Conservation (phyloP, 495 filamentous ascomycete genomes). For the Venustampulla echinocandica region DNA sequence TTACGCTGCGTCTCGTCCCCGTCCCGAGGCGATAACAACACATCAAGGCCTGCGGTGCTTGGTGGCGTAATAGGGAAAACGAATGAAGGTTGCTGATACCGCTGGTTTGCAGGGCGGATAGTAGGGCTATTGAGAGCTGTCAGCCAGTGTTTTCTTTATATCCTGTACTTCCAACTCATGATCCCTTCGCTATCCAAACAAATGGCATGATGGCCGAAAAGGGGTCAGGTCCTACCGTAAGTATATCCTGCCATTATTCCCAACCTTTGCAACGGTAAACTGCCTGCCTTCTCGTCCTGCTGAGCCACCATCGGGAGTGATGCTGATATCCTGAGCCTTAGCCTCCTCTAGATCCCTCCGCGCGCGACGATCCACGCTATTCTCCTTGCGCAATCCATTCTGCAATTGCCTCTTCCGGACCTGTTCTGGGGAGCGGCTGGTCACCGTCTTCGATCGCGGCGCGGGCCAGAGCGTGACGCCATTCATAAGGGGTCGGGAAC, state of each 20-base stretch:
- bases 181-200: not conserved
- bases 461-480: constrained; percentile 13
- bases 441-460: constrained; percentile 12
- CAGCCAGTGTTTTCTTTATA: constrained; percentile 5
- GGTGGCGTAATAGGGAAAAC: constrained; percentile 50
- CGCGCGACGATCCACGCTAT: constrained; percentile 18
- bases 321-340: constrained; percentile 38
- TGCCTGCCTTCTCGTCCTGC: constrained; percentile 58
- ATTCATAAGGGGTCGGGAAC: constrained; percentile 4
- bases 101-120: constrained; percentile 46
- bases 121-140: constrained; percentile 43
- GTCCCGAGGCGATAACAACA: constrained; percentile 30
- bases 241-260: constrained; percentile 88
- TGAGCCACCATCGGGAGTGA: constrained; percentile 33
- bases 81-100: constrained; percentile 50
- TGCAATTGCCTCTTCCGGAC: constrained; percentile 14
- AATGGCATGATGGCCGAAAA: constrained; percentile 7
- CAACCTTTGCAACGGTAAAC: constrained; percentile 91
- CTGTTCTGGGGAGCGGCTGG: constrained; percentile 8
- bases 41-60: constrained; percentile 45
- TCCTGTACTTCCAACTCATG: too few species aligned
- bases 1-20: constrained; percentile 35
- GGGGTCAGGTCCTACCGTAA: too few species aligned
- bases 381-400: constrained; percentile 22
- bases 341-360: constrained; percentile 21